These are phyloP conservation scores for Yamadazyma kitorensis DNA, from an alignment of 805 yeast genomes.

Conservation along the genomic window DNA sequence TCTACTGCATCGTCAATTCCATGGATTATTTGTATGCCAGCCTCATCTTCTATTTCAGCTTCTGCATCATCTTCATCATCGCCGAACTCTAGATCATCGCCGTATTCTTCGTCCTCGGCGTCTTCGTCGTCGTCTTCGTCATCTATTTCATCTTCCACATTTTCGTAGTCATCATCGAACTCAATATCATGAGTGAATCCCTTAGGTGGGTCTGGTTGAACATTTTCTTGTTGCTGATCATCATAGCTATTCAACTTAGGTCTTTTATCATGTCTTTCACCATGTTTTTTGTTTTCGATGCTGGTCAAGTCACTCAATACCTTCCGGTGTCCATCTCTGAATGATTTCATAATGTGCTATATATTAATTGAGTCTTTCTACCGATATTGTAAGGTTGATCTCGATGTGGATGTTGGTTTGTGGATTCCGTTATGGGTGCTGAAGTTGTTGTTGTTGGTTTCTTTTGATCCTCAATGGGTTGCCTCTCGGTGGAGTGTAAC, in stretches of 20 bases:
- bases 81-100: slow-evolving; percentile 9
- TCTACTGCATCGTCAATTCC: slow-evolving; percentile 12
- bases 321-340: slow-evolving; percentile 18
- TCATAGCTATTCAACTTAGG: slow-evolving; percentile 10
- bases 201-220: slow-evolving; percentile 5
- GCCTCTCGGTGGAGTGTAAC: too few relatives aligned
- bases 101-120: slow-evolving; percentile 11
- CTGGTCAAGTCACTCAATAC: slow-evolving; percentile 30
- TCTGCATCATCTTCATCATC: slow-evolving; percentile 11
- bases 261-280: slow-evolving; percentile 12
- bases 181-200: slow-evolving; percentile 1
- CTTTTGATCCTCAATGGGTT: too few relatives aligned
- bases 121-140: slow-evolving; percentile 15
- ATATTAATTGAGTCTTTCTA: too few relatives aligned
- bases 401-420: too few relatives aligned
- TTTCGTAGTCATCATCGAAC: slow-evolving; percentile 5
- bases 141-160: slow-evolving; percentile 13
- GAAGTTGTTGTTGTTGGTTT: too few relatives aligned
- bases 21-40: slow-evolving; percentile 5
- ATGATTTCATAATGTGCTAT: slow-evolving; percentile 11
- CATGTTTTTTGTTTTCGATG: slow-evolving; percentile 17
- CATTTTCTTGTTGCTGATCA: slow-evolving; percentile 7
- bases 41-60: slow-evolving; percentile 12
- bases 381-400: background rate
- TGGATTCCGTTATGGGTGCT: too few relatives aligned